A percentile compares a stretch with the other conserved stretches of the same genome.
Conservation (phyloP, 805 yeast genomes). For the Cyberlindnera japonica region DNA sequence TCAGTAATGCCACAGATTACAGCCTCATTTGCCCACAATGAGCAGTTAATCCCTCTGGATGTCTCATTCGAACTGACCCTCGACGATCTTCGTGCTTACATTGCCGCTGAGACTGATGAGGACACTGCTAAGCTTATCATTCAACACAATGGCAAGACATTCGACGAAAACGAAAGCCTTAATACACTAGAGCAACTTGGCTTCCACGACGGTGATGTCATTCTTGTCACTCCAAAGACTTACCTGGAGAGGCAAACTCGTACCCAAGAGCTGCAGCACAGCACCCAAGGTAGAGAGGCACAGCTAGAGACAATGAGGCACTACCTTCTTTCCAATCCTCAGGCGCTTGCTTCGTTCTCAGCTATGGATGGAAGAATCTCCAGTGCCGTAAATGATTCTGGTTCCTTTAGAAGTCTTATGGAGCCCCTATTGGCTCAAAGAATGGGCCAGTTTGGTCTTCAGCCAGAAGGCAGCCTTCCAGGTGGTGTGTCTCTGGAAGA, state of each 20-base stretch:
- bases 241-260: not conserved
- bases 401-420: constrained; percentile 38
- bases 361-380: constrained; percentile 46
- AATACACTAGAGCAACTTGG: constrained; percentile 45
- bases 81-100: constrained; percentile 65
- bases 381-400: constrained; percentile 43
- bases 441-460: not conserved
- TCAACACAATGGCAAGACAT: constrained; percentile 40
- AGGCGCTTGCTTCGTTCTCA: constrained; percentile 34
- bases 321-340: constrained; percentile 42
- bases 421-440: not conserved
- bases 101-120: constrained; percentile 39
- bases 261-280: not conserved
- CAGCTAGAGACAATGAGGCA: constrained; percentile 47
- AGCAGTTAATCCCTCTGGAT: constrained; percentile 41
- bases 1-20: constrained; percentile 23
- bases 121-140: constrained; percentile 43
- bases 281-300: constrained; percentile 2
- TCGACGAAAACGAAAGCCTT: constrained; percentile 29
- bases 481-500: constrained; percentile 33
- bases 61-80: constrained; percentile 61
- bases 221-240: constrained; percentile 22
- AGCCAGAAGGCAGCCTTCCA: not conserved
- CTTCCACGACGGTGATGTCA: constrained; percentile 54
- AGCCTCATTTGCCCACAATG: constrained; percentile 19